phyloP scores from a whole-genome alignment of 768 basidiomycete genomes.

The Hypholoma sublateritium region DNA sequence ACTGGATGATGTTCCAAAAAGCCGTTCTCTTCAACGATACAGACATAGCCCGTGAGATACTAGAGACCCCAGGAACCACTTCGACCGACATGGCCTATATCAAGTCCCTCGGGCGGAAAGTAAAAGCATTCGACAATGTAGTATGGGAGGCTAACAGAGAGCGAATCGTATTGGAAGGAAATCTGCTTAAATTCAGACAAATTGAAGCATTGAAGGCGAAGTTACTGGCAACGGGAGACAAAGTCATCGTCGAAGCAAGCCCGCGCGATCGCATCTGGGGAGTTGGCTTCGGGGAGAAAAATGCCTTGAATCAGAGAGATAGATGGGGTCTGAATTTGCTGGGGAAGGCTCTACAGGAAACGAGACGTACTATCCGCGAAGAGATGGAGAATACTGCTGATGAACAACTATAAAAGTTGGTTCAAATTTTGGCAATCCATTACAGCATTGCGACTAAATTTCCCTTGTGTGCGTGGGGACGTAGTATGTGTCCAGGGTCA shows the following conservation, averaged over 20 bases:
- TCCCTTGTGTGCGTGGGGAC: no score
- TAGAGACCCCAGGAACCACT: constrained; percentile 32
- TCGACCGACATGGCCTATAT: constrained; percentile 38
- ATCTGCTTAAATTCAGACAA: constrained; percentile 53
- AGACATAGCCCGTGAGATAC: constrained; percentile 40
- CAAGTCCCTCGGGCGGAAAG: constrained; percentile 54
- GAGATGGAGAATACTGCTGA: background rate
- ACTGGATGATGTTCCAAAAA: constrained; percentile 72
- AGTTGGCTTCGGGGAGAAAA: constrained; percentile 52
- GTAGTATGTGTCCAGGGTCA: no score
- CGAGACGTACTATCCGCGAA: constrained; percentile 31
- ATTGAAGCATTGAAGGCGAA: constrained; percentile 38
- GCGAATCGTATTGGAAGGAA: constrained; percentile 54
- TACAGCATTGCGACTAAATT: no score
- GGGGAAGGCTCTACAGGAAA: constrained; percentile 46
- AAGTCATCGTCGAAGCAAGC: constrained; percentile 55
- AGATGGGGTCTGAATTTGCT: constrained; percentile 60
- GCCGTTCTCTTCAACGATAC: constrained; percentile 53
- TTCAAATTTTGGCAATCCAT: no score
- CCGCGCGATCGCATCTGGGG: constrained; percentile 66
- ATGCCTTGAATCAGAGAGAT: constrained; percentile 39
- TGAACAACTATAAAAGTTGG: background rate
- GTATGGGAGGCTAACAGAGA: constrained; percentile 46
- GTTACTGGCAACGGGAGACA: constrained; percentile 48
- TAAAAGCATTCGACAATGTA: constrained; percentile 46